Evolutionary conservation across 768 basidiomycete genomes (phyloP).

Genomic region (Boletus bicolor): DNA sequence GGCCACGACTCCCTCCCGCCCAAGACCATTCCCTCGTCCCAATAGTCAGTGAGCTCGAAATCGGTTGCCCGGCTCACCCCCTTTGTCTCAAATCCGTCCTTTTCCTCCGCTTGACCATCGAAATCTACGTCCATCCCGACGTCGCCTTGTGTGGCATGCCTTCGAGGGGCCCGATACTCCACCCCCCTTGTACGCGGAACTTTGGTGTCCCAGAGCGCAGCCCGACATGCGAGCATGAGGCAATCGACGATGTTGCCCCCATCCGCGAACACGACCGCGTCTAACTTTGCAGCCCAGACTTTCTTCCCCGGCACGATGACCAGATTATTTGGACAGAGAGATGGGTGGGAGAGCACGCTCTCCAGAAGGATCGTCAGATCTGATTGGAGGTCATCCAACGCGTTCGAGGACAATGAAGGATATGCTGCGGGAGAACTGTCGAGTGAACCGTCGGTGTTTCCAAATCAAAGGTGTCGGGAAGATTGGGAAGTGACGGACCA

Average conservation of each 20-base stretch:
- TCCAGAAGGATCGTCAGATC: conserved; percentile 66
- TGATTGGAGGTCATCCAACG: conserved; percentile 73
- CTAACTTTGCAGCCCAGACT: conserved; percentile 73
- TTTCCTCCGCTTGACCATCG: conserved; percentile 20
- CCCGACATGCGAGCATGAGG: conserved; percentile 73
- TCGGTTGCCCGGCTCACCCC: conserved; percentile 53
- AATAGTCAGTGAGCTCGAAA: conserved; percentile 84
- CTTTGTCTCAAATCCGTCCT: conserved; percentile 59
- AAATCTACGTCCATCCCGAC: conserved; percentile 54
- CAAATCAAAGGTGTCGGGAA: background rate
- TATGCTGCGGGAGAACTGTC: conserved; percentile 79
- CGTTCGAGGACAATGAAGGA: conserved; percentile 57
- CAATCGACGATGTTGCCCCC: conserved; percentile 75
- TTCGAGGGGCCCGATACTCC: conserved; percentile 53
- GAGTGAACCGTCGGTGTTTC: conserved; percentile 27
- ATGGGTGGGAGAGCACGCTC: conserved; percentile 61
- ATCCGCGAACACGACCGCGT: conserved; percentile 71
- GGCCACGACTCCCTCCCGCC: conserved; percentile 68
- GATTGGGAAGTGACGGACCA: conserved; percentile 54
- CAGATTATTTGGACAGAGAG: conserved; percentile 66
- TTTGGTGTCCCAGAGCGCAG: conserved; percentile 78
- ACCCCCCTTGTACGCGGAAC: conserved; percentile 72
- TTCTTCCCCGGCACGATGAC: conserved; percentile 56
- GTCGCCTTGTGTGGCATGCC: conserved; percentile 33
- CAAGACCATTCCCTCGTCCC: conserved; percentile 77